Base-by-base conservation (phyloP, 2,329 filamentous ascomycete genomes). In the Fusarium marasasianum region DNA sequence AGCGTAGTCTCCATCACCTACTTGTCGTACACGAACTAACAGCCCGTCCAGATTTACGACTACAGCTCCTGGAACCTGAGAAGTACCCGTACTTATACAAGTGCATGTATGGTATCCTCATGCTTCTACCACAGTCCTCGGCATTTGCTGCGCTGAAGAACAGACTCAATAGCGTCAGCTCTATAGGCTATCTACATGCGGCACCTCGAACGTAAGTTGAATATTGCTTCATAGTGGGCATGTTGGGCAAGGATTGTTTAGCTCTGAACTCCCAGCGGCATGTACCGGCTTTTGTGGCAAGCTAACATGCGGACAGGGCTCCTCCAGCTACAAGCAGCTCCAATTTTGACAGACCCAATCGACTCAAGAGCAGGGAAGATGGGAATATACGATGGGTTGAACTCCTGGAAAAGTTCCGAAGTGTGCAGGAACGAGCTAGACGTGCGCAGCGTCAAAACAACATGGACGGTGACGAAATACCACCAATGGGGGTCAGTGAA, bases 101-200 rank as follows among this genome's bases (percentile, higher is more conserved):
- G 84, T 99, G 96, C 83, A 90, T 99, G 55, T 99, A 98, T 79
- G 96, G 96, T 15, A 90, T 99, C 51, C 87, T 99, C 62, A 99
- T 99, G 96, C 91, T 99, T 24, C 89, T 99, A n/a, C 96, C 96
- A 1, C 96, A 99, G 83, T 98, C 96, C 22, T 97, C 95, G 35
- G 97, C 96, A 14, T 99, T 99, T 84, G 96, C 95, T 35, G 96
- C 96, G 6, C 87, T 99, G 65, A 98, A 98, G 82, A 99, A 99
- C 80, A 91, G 96, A 47, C 88, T 99, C 57, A 98, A 98, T 83
- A 98, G 94, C 82, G 96, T 99, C 76, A 97, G 94, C 85, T 95
- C 96, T 59, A 98, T 99, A 81, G 96, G 96, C 48, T 97, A 98
- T 82, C 86, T 99, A 71, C 96, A 98, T 80, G 92, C 93, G 75